A percentile compares a stretch with the other conserved stretches of the same genome.
Conservation (phyloP, 805 yeast species). For the Hanseniaspora lindneri region DNA sequence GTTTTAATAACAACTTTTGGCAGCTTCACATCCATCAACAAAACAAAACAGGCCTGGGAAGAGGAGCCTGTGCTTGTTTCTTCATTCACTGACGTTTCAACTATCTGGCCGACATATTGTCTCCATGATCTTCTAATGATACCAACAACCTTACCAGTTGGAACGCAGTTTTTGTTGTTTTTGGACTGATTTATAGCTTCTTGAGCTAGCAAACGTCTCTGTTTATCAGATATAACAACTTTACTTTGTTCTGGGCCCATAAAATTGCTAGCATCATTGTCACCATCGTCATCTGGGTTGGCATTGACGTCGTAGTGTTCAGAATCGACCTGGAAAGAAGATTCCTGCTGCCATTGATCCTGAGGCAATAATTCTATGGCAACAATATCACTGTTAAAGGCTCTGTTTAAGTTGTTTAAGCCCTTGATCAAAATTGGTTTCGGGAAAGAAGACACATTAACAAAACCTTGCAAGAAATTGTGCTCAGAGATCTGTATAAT, state of each 20-base stretch:
- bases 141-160: slow-evolving; percentile 91
- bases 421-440: slow-evolving; percentile 78
- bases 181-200: slow-evolving; percentile 59
- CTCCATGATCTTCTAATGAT: slow-evolving; percentile 88
- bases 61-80: slow-evolving; percentile 42
- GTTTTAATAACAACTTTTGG: slow-evolving; percentile 83
- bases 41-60: slow-evolving; percentile 66
- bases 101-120: slow-evolving; percentile 85
- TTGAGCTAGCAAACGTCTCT: slow-evolving; percentile 55
- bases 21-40: slow-evolving; percentile 76
- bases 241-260: slow-evolving; percentile 34
- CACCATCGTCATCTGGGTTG: slow-evolving; percentile 40
- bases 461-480: slow-evolving; percentile 78
- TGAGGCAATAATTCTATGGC: slow-evolving; percentile 82
- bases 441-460: slow-evolving; percentile 57
- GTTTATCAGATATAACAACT: slow-evolving; percentile 34
- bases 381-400: slow-evolving; percentile 84
- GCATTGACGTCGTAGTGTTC: slow-evolving; percentile 48
- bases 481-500: slow-evolving; percentile 67
- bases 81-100: slow-evolving; percentile 58
- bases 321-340: slow-evolving; percentile 68
- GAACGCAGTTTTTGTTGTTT: slow-evolving; percentile 45
- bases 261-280: slow-evolving; percentile 36
- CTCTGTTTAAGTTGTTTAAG: slow-evolving; percentile 72
- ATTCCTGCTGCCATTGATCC: slow-evolving; percentile 77